Evolutionary conservation across 2,329 filamentous ascomycete genomes (phyloP).

Genomic region (Colletotrichum siamense): DNA sequence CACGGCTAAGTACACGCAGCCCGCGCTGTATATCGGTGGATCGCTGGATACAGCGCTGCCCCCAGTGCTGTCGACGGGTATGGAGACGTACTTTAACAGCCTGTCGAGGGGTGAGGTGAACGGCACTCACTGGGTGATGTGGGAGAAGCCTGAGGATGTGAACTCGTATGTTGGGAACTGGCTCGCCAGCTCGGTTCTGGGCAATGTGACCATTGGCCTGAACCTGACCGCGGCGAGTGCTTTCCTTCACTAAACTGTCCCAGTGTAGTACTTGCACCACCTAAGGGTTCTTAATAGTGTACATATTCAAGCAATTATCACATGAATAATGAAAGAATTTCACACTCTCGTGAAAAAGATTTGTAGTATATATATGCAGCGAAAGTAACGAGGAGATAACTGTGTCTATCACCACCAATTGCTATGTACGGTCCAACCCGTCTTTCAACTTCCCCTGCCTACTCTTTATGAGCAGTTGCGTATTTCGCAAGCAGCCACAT

Average conservation of each 20-base stretch:
- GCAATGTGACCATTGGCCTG: background rate
- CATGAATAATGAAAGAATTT: background rate
- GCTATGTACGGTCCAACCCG: background rate
- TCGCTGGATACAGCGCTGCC: conserved; percentile 70
- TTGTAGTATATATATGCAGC: background rate
- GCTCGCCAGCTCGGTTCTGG: background rate
- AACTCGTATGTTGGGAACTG: conserved; percentile 47
- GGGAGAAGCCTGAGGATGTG: conserved; percentile 69
- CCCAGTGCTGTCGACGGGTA: conserved; percentile 68
- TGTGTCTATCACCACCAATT: background rate
- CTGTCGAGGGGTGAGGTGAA: conserved; percentile 66
- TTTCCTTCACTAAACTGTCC: background rate
- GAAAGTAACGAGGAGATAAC: background rate
- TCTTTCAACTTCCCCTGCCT: background rate
- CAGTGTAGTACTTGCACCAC: background rate
- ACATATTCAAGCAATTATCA: background rate
- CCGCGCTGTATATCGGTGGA: conserved; percentile 73
- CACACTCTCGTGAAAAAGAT: background rate
- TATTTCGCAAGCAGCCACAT: background rate
- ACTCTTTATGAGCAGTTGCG: background rate
- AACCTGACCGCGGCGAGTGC: background rate
- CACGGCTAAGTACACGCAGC: conserved; percentile 52
- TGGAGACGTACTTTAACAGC: conserved; percentile 67
- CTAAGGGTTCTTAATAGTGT: background rate
- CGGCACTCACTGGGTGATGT: conserved; percentile 76